phyloP scores from a whole-genome alignment of 169 alveolate species.

The Theileria luwenshuni region DNA sequence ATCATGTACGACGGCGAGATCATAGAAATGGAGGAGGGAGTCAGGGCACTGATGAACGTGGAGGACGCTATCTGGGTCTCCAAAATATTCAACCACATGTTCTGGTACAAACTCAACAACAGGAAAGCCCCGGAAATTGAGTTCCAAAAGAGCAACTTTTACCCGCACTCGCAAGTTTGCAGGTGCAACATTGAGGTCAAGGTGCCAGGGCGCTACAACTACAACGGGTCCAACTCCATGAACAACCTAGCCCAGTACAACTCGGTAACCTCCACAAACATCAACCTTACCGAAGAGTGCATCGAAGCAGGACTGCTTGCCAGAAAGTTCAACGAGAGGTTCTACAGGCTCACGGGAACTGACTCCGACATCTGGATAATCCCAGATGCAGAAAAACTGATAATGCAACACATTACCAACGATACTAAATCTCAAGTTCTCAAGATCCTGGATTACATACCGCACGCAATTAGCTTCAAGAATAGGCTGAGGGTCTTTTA shows the following conservation, averaged over 20 bases:
- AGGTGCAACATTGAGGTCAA: conserved; percentile 47
- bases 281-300: background rate
- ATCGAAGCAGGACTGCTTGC: conserved; percentile 39
- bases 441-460: conserved; percentile 32
- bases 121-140: background rate
- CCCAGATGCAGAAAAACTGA: conserved; percentile 37
- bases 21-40: conserved; percentile 20
- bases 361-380: conserved; percentile 13
- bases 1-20: conserved; percentile 43
- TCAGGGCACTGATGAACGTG: conserved; percentile 24
- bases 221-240: background rate
- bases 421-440: conserved; percentile 20
- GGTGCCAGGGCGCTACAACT: conserved; percentile 6
- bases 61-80: conserved; percentile 58
- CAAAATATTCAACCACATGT: conserved; percentile 36
- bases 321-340: conserved; percentile 35
- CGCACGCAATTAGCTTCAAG: conserved; percentile 52
- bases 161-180: conserved; percentile 48
- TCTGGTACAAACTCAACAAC: conserved; percentile 21
- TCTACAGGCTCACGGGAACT: conserved; percentile 16
- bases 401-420: conserved; percentile 6
- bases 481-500: conserved; percentile 41
- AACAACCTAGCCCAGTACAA: background rate
- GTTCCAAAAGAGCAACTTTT: conserved; percentile 3
- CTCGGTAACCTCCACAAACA: background rate